These are phyloP conservation scores for Phytophthora pisi DNA, from an alignment of 352 stramenopile genomes.

Conservation along the genomic window DNA sequence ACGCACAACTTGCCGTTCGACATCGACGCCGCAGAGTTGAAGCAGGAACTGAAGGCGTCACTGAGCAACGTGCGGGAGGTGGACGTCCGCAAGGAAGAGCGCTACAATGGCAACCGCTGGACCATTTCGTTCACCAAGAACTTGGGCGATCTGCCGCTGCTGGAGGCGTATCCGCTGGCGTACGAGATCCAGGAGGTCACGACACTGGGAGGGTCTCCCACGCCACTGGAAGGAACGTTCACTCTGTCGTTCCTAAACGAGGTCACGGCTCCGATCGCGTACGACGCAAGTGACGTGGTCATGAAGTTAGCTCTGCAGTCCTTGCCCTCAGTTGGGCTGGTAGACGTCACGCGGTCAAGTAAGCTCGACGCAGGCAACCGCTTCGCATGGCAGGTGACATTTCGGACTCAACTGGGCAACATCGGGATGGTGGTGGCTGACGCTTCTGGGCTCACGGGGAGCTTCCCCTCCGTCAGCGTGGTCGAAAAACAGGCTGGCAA, in stretches of 20 bases:
- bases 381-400: slow-evolving; percentile 94
- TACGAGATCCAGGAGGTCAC: slow-evolving; percentile 95
- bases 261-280: slow-evolving; percentile 77
- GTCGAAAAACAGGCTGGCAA: slow-evolving; percentile 72
- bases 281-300: slow-evolving; percentile 81
- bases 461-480: slow-evolving; percentile 52
- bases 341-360: slow-evolving; percentile 88
- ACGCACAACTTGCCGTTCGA: slow-evolving; percentile 93
- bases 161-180: slow-evolving; percentile 87
- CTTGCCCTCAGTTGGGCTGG: slow-evolving; percentile 82
- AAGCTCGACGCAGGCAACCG: slow-evolving; percentile 81
- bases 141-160: slow-evolving; percentile 92
- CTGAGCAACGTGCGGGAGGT: slow-evolving; percentile 62
- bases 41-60: slow-evolving; percentile 79
- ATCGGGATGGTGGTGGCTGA: slow-evolving; percentile 68
- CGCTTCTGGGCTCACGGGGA: slow-evolving; percentile 60
- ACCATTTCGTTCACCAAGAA: slow-evolving; percentile 96
- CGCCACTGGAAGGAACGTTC: slow-evolving; percentile 92
- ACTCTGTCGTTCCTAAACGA: slow-evolving; percentile 84
- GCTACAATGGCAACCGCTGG: slow-evolving; percentile 91
- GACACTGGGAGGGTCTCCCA: slow-evolving; percentile 91
- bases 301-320: slow-evolving; percentile 92
- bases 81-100: slow-evolving; percentile 70
- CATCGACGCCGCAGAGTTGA: slow-evolving; percentile 84
- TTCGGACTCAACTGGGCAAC: slow-evolving; percentile 87